Base-by-base conservation (phyloP, 805 yeast genomes). In the Lipomyces spencermartinsiae region DNA sequence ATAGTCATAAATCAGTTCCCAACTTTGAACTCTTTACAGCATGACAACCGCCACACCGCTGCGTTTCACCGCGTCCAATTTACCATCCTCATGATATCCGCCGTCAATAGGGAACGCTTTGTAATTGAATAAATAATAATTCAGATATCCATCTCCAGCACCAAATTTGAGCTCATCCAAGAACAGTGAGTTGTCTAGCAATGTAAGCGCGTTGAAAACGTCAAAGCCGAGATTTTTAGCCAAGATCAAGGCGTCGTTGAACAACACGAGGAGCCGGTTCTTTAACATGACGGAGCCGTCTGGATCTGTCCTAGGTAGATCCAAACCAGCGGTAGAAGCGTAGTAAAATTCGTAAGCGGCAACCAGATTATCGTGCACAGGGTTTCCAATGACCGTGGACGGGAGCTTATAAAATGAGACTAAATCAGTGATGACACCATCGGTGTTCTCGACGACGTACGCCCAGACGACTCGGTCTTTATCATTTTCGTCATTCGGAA, bases 1-100 rank as follows among this genome's bases (percentile, higher is more conserved):
- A 43, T 43, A n/a, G 10, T 43, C 49, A 43, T 43, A n/a, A 43
- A 43, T 16, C 49, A n/a, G 16, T 8, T 43, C 49, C n/a, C 19
- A 16, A 43, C 22, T n/a, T 43, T n/a, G 16, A 6, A 16, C 22
- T 43, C 43, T 25, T 53, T 62, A 68, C 56, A 94, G 83, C 87
- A 95, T 85, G 7, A 95, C 97, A 31, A 91, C 94, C 71, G 98
- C 99, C 46, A 95, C 85, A 8, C 93, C 97, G 79, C 97, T 92
- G 62, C 89, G 83, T 59, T 80, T 81, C 33, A 84, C 84, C 16
- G 80, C 76, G 61, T 86, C 87, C 43, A 86, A 81, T 63, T 84
- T 84, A 59, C 86, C 86, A 58, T 84, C 81, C 10, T 82, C 79
- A 67, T 86, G 87, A 69, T 86, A 88, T 6, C 99, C 99, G 46